These are phyloP conservation scores for Arthroderma sp. DNA, from an alignment of 2,329 filamentous ascomycete genomes.

Conservation along the genomic window DNA sequence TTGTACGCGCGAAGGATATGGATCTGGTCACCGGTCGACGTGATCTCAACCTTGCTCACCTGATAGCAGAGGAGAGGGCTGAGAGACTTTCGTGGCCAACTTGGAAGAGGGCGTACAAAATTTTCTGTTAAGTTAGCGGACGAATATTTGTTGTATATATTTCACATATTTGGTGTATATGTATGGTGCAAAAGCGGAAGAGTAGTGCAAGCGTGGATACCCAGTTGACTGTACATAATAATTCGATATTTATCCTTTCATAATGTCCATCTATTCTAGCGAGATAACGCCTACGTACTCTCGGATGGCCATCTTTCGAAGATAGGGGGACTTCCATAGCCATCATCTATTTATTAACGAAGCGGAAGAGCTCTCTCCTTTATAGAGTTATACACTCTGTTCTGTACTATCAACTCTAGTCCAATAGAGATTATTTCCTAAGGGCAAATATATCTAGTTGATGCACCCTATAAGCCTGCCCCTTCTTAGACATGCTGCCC, in stretches of 20 bases:
- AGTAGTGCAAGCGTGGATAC: neutral
- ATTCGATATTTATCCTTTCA: neutral
- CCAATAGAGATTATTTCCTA: no score
- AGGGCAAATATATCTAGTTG: no score
- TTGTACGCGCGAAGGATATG: constrained; percentile 48
- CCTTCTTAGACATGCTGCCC: no score
- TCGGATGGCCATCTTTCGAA: no score
- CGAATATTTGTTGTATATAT: neutral
- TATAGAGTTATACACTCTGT: no score
- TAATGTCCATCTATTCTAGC: neutral
- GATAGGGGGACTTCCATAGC: no score
- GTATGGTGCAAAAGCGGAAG: neutral
- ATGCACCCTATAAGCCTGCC: no score
- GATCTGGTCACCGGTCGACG: constrained; percentile 55
- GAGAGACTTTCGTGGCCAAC: constrained; percentile 10
- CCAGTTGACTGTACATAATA: neutral
- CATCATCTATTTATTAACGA: no score
- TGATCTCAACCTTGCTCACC: constrained; percentile 52
- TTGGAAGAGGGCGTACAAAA: constrained; percentile 13
- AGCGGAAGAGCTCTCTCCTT: no score
- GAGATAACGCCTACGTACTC: no score
- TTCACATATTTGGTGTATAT: neutral
- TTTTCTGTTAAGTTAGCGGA: constrained; percentile 8
- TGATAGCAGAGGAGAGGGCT: constrained; percentile 35
- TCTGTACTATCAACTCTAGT: no score